These are phyloP conservation scores for Hypsizygus marmoreus DNA, from an alignment of 768 basidiomycete genomes.

Conservation along the genomic window DNA sequence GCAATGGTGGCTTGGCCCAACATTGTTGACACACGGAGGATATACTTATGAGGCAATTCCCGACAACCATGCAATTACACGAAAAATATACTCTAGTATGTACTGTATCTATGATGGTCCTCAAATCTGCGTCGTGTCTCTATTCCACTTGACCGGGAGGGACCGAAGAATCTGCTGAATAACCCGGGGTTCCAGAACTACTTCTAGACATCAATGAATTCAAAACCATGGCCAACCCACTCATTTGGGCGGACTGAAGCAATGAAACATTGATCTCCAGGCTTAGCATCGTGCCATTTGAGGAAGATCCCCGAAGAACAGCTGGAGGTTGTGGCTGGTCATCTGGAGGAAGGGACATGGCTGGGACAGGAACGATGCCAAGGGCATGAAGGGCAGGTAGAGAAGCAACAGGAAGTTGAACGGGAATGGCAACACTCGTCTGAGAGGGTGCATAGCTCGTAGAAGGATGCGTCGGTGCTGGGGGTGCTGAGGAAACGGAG, in stretches of 20 bases:
- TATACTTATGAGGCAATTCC: neutral
- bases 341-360: conserved; percentile 48
- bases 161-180: neutral
- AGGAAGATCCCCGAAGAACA: conserved; percentile 70
- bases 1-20: neutral
- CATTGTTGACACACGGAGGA: neutral
- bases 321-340: conserved; percentile 72
- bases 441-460: conserved; percentile 37
- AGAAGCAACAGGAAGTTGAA: conserved; percentile 70
- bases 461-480: conserved; percentile 26
- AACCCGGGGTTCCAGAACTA: conserved; percentile 2
- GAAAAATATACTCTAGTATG: too few species aligned
- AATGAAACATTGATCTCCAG: conserved; percentile 79
- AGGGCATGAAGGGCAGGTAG: conserved; percentile 66
- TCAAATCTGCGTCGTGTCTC: too few species aligned
- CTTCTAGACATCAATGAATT: conserved; percentile 67
- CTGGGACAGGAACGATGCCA: conserved; percentile 73
- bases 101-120: too few species aligned
- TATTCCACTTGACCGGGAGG: too few species aligned
- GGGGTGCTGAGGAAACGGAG: conserved; percentile 27
- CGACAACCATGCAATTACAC: neutral
- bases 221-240: conserved; percentile 67
- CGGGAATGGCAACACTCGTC: conserved; percentile 52
- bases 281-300: conserved; percentile 70
- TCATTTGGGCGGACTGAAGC: conserved; percentile 77